Base-by-base conservation (phyloP, 139 green algal species). In the Diplosphaera chodatii region DNA sequence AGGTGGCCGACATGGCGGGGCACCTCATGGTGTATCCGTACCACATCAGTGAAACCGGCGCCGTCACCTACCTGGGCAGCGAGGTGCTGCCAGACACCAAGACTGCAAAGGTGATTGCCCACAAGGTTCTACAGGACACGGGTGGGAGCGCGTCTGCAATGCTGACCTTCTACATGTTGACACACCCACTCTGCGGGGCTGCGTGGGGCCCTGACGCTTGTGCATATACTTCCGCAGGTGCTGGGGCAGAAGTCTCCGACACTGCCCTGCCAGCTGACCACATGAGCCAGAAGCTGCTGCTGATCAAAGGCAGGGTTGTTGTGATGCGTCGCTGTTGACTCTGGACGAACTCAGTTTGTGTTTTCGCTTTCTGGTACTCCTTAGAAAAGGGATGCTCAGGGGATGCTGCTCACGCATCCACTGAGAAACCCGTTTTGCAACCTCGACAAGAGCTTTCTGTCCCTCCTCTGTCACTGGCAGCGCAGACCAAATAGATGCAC, bases 1-100 rank as follows among this genome's bases (percentile, higher is more conserved):
- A 81, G 23, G 71, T 79, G 4, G 4, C 21, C 23, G 81, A 85
- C 31, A 68, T 87, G 72, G 30, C 21, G 13, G 41, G 68, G 40
- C 81, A 86, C 62, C 70, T 85, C 22, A 75, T 87, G 75, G 32
- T 63, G 20, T 87, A 85, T 63, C 81, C 81, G 29, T 65, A 85
- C 21, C 40, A 78, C 30, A 75, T 87, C 28, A 68, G 29, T 20
- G 10, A n/a, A 13, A 65, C 1, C 18, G 34, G 48, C 48, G 48
- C 3, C 3, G 48, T 59, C 10, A n/a, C 48, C 48, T 59, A 59
- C 48, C 48, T 59, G 48, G 48, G 48, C 48, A 59, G 3, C 18
- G 48, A 59, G 48, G 25, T 59, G 48, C 22, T 59, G 3, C 48
- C 48, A 10, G 48, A 59, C 48, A 59, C 48, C 48, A 59, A 59